Evolutionary conservation across 148 eudicot genomes (phyloP), one percentile per base, ranked within the genome.

Genomic region (Persicaria maculosa): DNA sequence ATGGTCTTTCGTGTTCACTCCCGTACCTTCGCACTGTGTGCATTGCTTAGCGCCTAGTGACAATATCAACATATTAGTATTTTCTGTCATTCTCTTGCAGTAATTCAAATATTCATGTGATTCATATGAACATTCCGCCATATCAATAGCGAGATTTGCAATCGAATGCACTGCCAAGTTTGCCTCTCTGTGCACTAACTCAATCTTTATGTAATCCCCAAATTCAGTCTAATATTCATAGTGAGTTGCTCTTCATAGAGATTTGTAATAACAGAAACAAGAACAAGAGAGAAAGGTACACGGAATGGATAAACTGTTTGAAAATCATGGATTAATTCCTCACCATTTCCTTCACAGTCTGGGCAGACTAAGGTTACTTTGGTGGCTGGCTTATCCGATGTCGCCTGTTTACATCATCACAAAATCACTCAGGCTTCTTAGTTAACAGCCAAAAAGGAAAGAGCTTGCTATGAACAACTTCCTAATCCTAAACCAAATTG

Each of bases 261-360:
- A 57, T 61, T 19, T 16, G 31, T 19, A 45, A 55, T n/a, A 43
- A 12, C 17, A 20, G 25, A 72, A 10, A 53, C 17, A 15, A 45
- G 62, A 57, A 17, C 19, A 9, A 22, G 10, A 59, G 62, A 9
- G 3, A 25, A 57, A 50, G 2, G 65, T 59, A 20, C 40, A 31
- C 40, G 3, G 40, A 31, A 59, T 59, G 43, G 67, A 59, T 25
- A 17, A 22, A 6, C 68, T 62, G 31, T 62, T 9, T 8, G 4
- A 62, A 11, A 0, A 6, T 62, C 5, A 62, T 3, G 40, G 68
- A 8, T 31, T 31, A 31, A 31, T 19, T 52, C 17, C 83, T 83
- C 54, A 87, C 90, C 90, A 75, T 87, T 87, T 75, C 90, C 90
- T 22, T 87, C 84, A 76, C 90, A 87, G 47, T 75, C 84, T n/a